These are phyloP conservation scores for Trifolium repens DNA, from an alignment of 306 rosid species.

Conservation along the genomic window DNA sequence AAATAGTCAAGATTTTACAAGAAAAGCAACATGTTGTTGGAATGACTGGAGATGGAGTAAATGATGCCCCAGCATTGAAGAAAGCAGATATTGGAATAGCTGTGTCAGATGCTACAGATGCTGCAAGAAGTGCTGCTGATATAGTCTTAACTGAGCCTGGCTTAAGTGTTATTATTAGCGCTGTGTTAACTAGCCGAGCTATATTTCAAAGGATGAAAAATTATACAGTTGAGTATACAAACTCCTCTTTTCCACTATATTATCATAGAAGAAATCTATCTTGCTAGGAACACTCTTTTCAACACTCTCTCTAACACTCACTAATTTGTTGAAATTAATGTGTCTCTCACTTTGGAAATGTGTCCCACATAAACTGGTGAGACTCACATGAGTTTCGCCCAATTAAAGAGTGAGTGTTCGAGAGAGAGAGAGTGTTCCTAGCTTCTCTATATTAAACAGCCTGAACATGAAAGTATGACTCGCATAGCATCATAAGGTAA, in stretches of 20 bases:
- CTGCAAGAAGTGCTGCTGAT: constrained; percentile 87
- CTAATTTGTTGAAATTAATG: no score
- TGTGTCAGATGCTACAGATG: constrained; percentile 90
- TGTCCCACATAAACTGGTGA: no score
- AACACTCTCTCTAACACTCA: no score
- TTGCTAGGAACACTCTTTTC: neutral
- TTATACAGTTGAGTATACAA: constrained; percentile 69
- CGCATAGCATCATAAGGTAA: constrained; percentile 5
- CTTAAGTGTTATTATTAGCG: constrained; percentile 78
- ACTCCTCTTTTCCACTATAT: constrained; percentile 34
- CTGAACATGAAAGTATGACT: constrained; percentile 21
- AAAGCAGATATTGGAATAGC: constrained; percentile 95
- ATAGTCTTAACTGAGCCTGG: constrained; percentile 91
- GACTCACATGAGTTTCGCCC: no score
- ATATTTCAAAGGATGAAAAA: constrained; percentile 94
- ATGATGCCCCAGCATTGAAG: constrained; percentile 91
- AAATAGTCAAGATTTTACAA: constrained; percentile 84
- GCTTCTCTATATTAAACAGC: constrained; percentile 7
- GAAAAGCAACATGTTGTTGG: constrained; percentile 84
- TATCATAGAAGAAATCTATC: constrained; percentile 21
- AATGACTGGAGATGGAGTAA: constrained; percentile 94
- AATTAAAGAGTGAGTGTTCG: no score
- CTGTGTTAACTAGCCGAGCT: constrained; percentile 85
- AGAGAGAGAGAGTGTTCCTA: no score
- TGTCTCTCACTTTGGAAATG: no score